Conservation (phyloP, 169 alveolate genomes). For the Perkinsus olseni region DNA sequence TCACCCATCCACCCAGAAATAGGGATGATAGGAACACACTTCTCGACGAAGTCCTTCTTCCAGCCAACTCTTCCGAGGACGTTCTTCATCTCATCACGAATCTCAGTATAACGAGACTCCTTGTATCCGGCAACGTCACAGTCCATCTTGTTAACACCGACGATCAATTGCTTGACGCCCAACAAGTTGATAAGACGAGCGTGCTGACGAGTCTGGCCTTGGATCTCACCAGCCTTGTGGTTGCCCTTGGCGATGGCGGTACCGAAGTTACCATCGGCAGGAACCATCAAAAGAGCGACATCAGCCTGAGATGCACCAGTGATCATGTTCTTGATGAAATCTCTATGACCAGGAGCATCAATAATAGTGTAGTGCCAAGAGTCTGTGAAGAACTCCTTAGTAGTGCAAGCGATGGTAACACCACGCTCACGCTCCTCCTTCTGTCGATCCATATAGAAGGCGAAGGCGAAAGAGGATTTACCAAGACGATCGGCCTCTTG, state of each 20-base stretch:
- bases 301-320: conserved; percentile 96
- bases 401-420: conserved; percentile 94
- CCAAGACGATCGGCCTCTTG: conserved; percentile 88
- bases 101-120: conserved; percentile 85
- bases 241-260: neutral
- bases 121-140: conserved; percentile 68
- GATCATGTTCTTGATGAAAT: conserved; percentile 92
- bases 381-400: conserved; percentile 94
- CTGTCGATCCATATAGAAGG: conserved; percentile 95
- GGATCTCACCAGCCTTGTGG: neutral
- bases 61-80: conserved; percentile 79
- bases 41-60: conserved; percentile 76
- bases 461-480: conserved; percentile 91
- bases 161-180: conserved; percentile 98
- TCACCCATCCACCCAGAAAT: conserved; percentile 97
- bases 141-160: conserved; percentile 96
- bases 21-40: conserved; percentile 89
- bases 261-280: conserved; percentile 71
- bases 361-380: conserved; percentile 89
- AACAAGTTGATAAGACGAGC: conserved; percentile 72
- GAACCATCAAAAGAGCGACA: conserved; percentile 91
- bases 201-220: conserved; percentile 90
- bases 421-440: conserved; percentile 99
- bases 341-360: conserved; percentile 97
- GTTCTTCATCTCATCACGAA: conserved; percentile 63